A percentile compares a stretch with the other conserved stretches of the same genome.
These are phyloP conservation scores for Furcasterigmium furcatum DNA, from an alignment of 2,329 filamentous ascomycete species.

Conservation along the genomic window DNA sequence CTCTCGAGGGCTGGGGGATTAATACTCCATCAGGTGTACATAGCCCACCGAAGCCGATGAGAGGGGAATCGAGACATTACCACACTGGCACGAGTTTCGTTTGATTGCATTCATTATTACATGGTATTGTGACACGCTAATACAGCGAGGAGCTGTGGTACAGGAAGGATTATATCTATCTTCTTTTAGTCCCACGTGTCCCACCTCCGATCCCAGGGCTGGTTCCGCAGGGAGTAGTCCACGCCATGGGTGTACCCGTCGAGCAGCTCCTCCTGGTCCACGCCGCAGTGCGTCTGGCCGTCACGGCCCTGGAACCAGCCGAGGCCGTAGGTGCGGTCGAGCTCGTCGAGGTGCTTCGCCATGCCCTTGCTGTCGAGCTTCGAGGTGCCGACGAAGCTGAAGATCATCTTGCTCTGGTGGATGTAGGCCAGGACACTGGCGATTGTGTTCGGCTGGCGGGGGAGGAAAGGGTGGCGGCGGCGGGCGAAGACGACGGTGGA, in stretches of 20 bases:
- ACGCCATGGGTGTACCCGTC: conserved; percentile 63
- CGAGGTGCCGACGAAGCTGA: conserved; percentile 69
- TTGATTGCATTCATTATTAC: background rate
- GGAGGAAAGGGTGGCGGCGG: conserved; percentile 68
- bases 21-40: no score
- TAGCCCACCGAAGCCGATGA: background rate
- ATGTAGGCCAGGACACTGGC: conserved; percentile 74
- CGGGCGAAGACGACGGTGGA: conserved; percentile 57
- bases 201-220: conserved; percentile 47
- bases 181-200: conserved; percentile 21
- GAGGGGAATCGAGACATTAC: background rate
- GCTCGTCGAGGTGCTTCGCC: conserved; percentile 53
- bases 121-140: background rate
- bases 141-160: conserved; percentile 3
- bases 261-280: conserved; percentile 72
- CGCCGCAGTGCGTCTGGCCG: conserved; percentile 69
- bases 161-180: no score
- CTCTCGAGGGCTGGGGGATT: no score
- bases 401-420: conserved; percentile 77
- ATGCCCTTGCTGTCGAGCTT: conserved; percentile 59
- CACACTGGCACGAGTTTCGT: background rate
- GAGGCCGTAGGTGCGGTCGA: conserved; percentile 69
- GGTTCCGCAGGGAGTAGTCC: conserved; percentile 42
- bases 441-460: conserved; percentile 76
- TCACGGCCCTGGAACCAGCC: conserved; percentile 77